These are phyloP conservation scores for Blastocystis sp. DNA, from an alignment of 352 stramenopile genomes.

Conservation along the genomic window DNA sequence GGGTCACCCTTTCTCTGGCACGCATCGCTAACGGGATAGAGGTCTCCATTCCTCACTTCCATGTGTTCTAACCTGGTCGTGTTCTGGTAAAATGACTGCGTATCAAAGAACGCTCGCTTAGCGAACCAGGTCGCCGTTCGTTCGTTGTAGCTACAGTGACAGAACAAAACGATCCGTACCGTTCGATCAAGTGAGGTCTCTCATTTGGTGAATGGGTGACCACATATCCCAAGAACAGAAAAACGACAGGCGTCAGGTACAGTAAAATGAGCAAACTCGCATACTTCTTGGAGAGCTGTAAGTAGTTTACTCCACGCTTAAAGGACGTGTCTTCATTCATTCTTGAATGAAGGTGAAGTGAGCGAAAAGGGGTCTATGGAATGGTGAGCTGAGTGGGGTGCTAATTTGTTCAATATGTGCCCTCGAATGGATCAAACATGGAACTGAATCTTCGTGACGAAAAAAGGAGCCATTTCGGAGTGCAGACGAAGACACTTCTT, in stretches of 20 bases:
- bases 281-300: conserved; percentile 48
- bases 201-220: conserved; percentile 32
- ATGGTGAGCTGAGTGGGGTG: background rate
- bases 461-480: background rate
- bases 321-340: background rate
- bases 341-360: background rate
- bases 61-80: background rate
- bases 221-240: conserved; percentile 31
- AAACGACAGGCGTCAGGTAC: conserved; percentile 14
- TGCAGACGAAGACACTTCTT: background rate
- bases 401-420: background rate
- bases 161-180: background rate
- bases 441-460: conserved; percentile 28
- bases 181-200: background rate
- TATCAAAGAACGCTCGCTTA: background rate
- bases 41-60: background rate
- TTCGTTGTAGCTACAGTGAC: conserved; percentile 20
- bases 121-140: background rate
- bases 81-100: background rate
- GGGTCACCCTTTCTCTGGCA: conserved; percentile 9
- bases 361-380: background rate
- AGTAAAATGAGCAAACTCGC: conserved; percentile 5
- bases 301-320: conserved; percentile 44
- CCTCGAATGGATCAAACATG: background rate
- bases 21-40: conserved; percentile 17